These are phyloP conservation scores for Phytopythium boreale DNA, from an alignment of 352 stramenopile genomes.

Conservation along the genomic window DNA sequence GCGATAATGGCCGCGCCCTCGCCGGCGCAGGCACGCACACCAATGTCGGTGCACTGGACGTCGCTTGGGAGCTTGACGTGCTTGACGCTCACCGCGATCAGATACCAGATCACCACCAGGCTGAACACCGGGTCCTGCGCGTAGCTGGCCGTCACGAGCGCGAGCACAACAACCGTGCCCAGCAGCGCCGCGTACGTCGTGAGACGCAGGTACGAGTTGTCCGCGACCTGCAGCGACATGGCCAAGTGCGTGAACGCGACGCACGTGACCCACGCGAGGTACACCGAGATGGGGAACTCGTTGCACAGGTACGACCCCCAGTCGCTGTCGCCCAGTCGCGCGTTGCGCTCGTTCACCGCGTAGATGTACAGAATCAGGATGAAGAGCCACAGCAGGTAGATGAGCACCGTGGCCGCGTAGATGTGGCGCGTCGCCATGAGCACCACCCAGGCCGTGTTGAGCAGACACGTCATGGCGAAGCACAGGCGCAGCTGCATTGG, in stretches of 20 bases:
- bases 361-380: conserved; percentile 77
- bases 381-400: conserved; percentile 69
- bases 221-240: conserved; percentile 62
- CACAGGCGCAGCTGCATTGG: conserved; percentile 57
- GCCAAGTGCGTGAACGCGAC: conserved; percentile 61
- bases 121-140: conserved; percentile 57
- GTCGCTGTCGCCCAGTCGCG: conserved; percentile 34
- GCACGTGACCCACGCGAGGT: conserved; percentile 79
- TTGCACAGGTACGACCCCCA: conserved; percentile 76
- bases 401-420: conserved; percentile 50
- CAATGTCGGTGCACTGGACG: conserved; percentile 46
- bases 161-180: conserved; percentile 53
- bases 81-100: conserved; percentile 59
- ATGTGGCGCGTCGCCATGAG: conserved; percentile 54
- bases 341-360: conserved; percentile 69
- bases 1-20: conserved; percentile 55
- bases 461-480: conserved; percentile 62
- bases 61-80: conserved; percentile 40
- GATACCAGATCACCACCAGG: conserved; percentile 70
- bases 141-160: conserved; percentile 54
- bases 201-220: conserved; percentile 43
- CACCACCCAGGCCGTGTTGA: conserved; percentile 67
- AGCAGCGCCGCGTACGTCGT: conserved; percentile 68
- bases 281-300: conserved; percentile 68
- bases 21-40: conserved; percentile 57